phyloP scores from a whole-genome alignment of 1,139 yeast species.

The Saccharomyces hybrid region DNA sequence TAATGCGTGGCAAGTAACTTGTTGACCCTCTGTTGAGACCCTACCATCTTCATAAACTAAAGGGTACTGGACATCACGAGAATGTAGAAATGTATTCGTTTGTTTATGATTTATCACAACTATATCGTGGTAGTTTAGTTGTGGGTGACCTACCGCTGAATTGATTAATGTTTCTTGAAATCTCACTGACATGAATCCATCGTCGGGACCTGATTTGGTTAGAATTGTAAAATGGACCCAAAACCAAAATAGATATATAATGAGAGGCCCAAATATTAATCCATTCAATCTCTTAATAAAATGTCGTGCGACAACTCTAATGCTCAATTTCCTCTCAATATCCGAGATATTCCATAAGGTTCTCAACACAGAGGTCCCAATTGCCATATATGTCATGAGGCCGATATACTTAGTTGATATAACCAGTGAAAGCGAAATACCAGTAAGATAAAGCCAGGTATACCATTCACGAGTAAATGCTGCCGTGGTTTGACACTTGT shows the following conservation, averaged over 20 bases:
- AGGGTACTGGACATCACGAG: constrained; percentile 70
- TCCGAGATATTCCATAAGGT: constrained; percentile 88
- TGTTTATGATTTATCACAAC: constrained; percentile 71
- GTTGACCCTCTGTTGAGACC: constrained; percentile 90
- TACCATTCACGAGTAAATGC: constrained; percentile 71
- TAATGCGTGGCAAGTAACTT: constrained; percentile 65
- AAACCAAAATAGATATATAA: constrained; percentile 86
- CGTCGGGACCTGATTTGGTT: constrained; percentile 89
- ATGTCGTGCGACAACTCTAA: constrained; percentile 56
- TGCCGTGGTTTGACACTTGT: constrained; percentile 51
- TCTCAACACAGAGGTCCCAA: constrained; percentile 76
- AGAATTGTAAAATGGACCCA: constrained; percentile 80
- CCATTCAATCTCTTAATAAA: constrained; percentile 68
- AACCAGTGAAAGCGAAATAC: constrained; percentile 78
- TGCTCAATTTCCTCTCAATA: constrained; percentile 55
- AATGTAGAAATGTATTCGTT: constrained; percentile 70
- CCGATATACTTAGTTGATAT: constrained; percentile 95
- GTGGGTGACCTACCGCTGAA: constrained; percentile 48
- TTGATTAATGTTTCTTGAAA: constrained; percentile 82
- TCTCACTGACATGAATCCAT: constrained; percentile 81
- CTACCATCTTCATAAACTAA: constrained; percentile 94
- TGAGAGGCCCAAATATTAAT: constrained; percentile 71
- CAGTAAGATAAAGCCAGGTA: constrained; percentile 77
- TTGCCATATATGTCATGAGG: constrained; percentile 75
- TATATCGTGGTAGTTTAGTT: constrained; percentile 55